Base-by-base conservation (phyloP, 2,329 filamentous ascomycete species). In the Drechslerella dactyloides region DNA sequence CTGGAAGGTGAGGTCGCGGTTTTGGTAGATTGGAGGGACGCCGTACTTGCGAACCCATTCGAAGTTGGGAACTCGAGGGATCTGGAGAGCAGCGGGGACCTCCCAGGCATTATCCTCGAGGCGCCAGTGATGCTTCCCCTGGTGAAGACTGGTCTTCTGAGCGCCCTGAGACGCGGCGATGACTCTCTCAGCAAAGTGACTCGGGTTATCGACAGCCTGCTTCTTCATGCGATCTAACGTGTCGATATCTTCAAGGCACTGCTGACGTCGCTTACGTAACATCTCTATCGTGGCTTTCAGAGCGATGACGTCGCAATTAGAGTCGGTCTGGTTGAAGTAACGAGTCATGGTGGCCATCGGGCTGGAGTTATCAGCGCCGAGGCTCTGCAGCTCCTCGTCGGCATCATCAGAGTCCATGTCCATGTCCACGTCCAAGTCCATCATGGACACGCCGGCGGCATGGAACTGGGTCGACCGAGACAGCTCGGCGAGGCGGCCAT, bases 131-230 rank as follows among this genome's bases (percentile, higher is more conserved):
- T 72, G 68, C 33, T 72, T 72, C 17, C 62, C 62, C 30, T 72
- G 68, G 50, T 72, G 68, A 37, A 72, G 60, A 40, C 42, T 65
- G 33, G 68, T 72, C 44, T 72, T 72, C 60, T 72, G 68, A 33
- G 68, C 68, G 46, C 68, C 68, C n/a, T 61, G 68, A 65, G 68
- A 72, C 23, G 60, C 68, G 35, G 68, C 68, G 56, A 72, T 50
- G 40, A 72, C 68, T 72, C 68, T 72, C 37, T 60, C 54, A 27
- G 60, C 68, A 35, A 72, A 72, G 60, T 60, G 68, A 15, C 65
- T 55, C 33, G 68, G 68, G 35, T 51, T 52, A 40, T 42, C 35
- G 21, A 72, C 40, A 37, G 68, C 68, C 23, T 42, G 54, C 1
- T 60, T 51, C 15, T 72, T 72, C 60, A 65, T 55, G n/a, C 55